Evolutionary conservation across 208 protist genomes (phyloP).

Genomic region (Leishmania tarentolae): DNA sequence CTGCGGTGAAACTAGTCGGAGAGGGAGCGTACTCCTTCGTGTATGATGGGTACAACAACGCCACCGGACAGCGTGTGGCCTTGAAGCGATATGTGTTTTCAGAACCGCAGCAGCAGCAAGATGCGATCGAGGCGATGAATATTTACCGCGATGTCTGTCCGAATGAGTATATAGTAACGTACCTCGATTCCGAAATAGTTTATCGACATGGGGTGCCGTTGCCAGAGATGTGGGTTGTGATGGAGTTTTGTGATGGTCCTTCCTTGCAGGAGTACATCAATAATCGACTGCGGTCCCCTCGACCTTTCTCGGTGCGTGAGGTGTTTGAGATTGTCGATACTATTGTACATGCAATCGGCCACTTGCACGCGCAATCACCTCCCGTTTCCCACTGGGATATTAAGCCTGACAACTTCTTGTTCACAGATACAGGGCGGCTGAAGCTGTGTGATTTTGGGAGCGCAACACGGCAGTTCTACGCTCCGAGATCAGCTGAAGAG

Average conservation of each 20-base stretch:
- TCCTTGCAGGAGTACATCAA: constrained; percentile 74
- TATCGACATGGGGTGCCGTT: constrained; percentile 23
- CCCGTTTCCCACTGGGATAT: constrained; percentile 94
- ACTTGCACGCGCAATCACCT: constrained; percentile 72
- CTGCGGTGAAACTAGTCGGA: constrained; percentile 43
- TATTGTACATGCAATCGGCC: constrained; percentile 57
- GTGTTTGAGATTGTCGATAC: constrained; percentile 63
- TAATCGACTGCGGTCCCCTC: constrained; percentile 44
- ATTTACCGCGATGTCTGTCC: constrained; percentile 44
- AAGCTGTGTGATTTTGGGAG: constrained; percentile 97
- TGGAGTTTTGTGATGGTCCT: constrained; percentile 68
- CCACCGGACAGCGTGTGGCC: constrained; percentile 37
- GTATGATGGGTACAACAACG: constrained; percentile 50
- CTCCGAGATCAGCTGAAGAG: constrained; percentile 63
- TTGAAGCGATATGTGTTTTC: constrained; percentile 50
- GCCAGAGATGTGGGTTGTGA: constrained; percentile 77
- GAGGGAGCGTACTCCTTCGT: constrained; percentile 68
- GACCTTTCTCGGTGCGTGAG: constrained; percentile 47
- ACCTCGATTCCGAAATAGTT: constrained; percentile 39
- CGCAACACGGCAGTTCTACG: constrained; percentile 69
- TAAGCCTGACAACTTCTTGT: constrained; percentile 94
- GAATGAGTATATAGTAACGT: constrained; percentile 38
- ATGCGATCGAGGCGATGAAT: constrained; percentile 26
- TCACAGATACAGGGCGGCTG: constrained; percentile 45
- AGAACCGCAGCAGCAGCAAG: constrained; percentile 32